A percentile compares a stretch with the other conserved stretches of the same genome.
phyloP scores from a whole-genome alignment of 2,329 filamentous ascomycete species.

The Trichoderma gracile region DNA sequence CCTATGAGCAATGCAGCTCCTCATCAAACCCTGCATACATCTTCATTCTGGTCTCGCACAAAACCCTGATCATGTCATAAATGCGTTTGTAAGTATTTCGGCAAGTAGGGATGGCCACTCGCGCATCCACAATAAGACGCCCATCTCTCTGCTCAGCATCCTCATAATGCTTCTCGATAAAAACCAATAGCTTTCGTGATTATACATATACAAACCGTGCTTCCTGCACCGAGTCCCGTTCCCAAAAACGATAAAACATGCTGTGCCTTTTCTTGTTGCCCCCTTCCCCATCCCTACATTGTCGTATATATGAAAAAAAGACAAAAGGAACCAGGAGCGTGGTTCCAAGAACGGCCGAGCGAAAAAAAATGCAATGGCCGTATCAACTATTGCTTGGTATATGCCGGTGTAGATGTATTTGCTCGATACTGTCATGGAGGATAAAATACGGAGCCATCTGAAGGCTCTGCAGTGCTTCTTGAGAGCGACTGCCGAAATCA shows the following conservation, averaged over 20 bases:
- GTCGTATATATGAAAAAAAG: conserved; percentile 16
- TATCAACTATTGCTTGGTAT: conserved; percentile 15
- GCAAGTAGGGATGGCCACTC: neutral
- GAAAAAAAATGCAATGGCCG: conserved; percentile 4
- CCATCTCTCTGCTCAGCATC: conserved; percentile 1
- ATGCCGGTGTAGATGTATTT: conserved; percentile 14
- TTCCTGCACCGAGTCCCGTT: conserved; percentile 6
- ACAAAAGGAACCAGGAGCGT: conserved; percentile 5
- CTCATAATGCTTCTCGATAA: conserved; percentile 6
- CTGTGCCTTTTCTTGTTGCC: neutral
- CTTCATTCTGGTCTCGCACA: neutral
- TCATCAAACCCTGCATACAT: neutral
- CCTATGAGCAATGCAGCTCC: neutral
- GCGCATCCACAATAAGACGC: neutral
- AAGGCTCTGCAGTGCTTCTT: too few species aligned
- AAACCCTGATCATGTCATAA: neutral
- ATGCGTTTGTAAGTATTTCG: conserved; percentile 12
- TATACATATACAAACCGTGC: conserved; percentile 22
- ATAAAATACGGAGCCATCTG: conserved; percentile 3
- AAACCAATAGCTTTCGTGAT: conserved; percentile 4
- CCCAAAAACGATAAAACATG: conserved; percentile 6
- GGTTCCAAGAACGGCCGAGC: conserved; percentile 7
- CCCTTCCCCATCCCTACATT: neutral
- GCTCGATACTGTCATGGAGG: neutral
- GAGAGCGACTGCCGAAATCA: too few species aligned